Evolutionary conservation across 352 stramenopile genomes (phyloP), one percentile per base, ranked within the genome.

Genomic region (Globisporangium splendens): DNA sequence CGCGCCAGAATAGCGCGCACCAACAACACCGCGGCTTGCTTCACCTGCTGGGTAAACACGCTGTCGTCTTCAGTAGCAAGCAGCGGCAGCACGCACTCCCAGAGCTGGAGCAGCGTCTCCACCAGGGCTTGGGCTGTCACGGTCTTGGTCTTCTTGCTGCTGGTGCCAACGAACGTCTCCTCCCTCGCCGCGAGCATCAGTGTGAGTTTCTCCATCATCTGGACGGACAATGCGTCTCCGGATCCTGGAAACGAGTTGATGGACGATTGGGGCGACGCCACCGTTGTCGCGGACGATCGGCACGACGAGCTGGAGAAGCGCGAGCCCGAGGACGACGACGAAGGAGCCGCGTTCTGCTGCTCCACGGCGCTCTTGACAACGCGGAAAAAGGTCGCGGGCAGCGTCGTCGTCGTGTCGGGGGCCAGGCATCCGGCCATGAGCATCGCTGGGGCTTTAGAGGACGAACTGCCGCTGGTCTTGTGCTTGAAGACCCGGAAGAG

Each of bases 81-180:
- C 46, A 83, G 76, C 62, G 79, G 69, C 12, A 86, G 63, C 47
- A 77, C 61, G 61, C 71, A 75, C 3, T 77, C 64, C 81, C 81
- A 91, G n/a, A 88, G 65, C 63, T 75, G 65, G 7, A 89, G 61
- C 55, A 88, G 68, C 24, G 72, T 64, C 39, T 79, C 72, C 13
- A 64, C 61, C 1, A 67, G 72, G 53, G 50, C 68, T 48, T 75
- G 69, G 6, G 85, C 33, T 3, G 74, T 59, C 42, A 85, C 51
- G 6, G 3, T 35, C 28, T 35, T 35, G 28, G 28, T 35, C 28
- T 35, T 35, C 28, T 35, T 35, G 28, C 28, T 35, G 28, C 28
- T 35, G 3, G 28, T 35, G 28, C 28, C 28, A 4, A 35, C 5
- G 61, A 35, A 35, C 61, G 63, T 60, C 33, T 65, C 51, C n/a